Percentiles rank a stretch among this genome's conserved stretches.
phyloP scores from a whole-genome alignment of 176 grass and related monocot genomes.

The Bromus sterilis region DNA sequence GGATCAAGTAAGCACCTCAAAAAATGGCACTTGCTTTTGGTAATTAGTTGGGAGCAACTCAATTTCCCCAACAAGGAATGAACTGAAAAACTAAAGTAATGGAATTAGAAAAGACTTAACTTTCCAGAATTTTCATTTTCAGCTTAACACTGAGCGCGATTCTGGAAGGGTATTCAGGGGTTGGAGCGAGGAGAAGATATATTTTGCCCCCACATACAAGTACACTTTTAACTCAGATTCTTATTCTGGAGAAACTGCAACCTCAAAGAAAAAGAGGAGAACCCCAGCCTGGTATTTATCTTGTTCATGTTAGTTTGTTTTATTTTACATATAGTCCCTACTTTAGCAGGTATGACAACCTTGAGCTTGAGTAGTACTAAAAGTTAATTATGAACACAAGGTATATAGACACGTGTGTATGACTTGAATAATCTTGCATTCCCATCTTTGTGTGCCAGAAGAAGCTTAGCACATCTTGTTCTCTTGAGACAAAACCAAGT shows the following conservation, averaged over 20 bases:
- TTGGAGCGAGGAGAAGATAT: conserved; percentile 90
- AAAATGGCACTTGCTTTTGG: not conserved
- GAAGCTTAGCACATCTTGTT: not conserved
- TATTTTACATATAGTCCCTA: not conserved
- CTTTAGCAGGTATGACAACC: not conserved
- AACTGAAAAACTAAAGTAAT: not conserved
- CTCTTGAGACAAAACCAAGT: not conserved
- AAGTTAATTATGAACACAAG: not conserved
- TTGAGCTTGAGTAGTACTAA: not conserved
- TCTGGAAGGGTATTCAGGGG: conserved; percentile 72
- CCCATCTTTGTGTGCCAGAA: not conserved
- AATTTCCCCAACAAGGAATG: conserved; percentile 5
- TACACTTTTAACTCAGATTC: conserved; percentile 80
- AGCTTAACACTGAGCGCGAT: conserved; percentile 75
- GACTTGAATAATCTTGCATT: not conserved
- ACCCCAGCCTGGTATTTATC: conserved; percentile 74
- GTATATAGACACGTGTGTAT: not conserved
- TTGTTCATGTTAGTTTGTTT: not conserved
- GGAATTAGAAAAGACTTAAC: not conserved
- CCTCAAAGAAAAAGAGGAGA: conserved; percentile 93
- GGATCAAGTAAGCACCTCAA: conserved; percentile 65
- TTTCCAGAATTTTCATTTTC: conserved; percentile 4
- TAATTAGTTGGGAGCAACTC: not conserved
- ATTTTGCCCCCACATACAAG: conserved; percentile 93
- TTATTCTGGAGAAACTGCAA: conserved; percentile 70